Percentiles rank a stretch among this genome's conserved stretches.
Evolutionary conservation across 2,329 filamentous ascomycete species (phyloP).

Genomic region (Talaromyces islandicus): DNA sequence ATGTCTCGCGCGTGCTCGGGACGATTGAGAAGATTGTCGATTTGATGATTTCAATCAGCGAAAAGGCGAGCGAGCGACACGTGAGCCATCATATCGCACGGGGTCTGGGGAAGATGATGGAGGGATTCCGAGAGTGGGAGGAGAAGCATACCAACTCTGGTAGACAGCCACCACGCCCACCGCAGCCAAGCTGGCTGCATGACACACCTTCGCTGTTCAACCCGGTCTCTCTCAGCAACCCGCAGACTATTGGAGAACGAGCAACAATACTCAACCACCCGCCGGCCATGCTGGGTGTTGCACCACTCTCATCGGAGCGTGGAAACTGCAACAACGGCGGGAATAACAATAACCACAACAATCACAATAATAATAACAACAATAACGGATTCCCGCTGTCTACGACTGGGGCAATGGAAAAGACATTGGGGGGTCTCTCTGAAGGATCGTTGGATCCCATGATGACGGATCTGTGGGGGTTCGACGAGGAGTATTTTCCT

Average conservation of each 20-base stretch:
- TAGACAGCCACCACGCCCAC: conserved; percentile 11
- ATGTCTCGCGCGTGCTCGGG: conserved; percentile 29
- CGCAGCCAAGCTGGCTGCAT: conserved; percentile 17
- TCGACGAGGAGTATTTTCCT: conserved; percentile 36
- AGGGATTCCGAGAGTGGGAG: conserved; percentile 35
- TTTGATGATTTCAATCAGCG: conserved; percentile 33
- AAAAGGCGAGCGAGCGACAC: conserved; percentile 35
- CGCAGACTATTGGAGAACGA: conserved; percentile 30
- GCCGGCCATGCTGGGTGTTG: conserved; percentile 30
- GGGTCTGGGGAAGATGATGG: conserved; percentile 33
- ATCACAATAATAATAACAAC: neutral
- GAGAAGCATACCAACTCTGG: conserved; percentile 19
- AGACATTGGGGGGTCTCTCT: conserved; percentile 24
- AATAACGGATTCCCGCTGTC: conserved; percentile 21
- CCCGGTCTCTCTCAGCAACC: conserved; percentile 29
- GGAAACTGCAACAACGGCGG: conserved; percentile 11
- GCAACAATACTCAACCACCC: conserved; percentile 29
- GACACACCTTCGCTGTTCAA: conserved; percentile 29
- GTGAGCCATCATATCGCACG: conserved; percentile 35
- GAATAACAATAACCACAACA: conserved; percentile 2
- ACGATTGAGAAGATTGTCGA: conserved; percentile 30
- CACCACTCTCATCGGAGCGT: conserved; percentile 33
- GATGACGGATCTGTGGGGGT: conserved; percentile 37
- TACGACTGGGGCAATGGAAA: conserved; percentile 7
- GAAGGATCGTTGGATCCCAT: conserved; percentile 34